Evolutionary conservation across 371 early-diverging fungal species (phyloP).

Genomic region (Globomyces sp.): DNA sequence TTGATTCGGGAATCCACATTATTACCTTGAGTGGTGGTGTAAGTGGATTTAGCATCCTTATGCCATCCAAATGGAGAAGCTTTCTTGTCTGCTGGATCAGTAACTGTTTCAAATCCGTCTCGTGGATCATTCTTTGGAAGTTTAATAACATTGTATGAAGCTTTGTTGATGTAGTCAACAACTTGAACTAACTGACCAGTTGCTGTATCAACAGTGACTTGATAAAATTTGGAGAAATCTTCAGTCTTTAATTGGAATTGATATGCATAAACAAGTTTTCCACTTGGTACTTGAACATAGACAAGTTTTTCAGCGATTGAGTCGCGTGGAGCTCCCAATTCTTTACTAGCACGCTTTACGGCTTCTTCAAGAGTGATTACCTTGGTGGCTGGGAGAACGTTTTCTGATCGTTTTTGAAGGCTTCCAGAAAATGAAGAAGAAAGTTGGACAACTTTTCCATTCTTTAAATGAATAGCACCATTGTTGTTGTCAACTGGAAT

Average conservation of each 20-base stretch:
- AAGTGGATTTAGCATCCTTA: constrained; percentile 16
- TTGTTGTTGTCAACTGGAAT: constrained; percentile 35
- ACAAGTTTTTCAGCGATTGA: constrained; percentile 7
- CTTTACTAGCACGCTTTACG: constrained; percentile 15
- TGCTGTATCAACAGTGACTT: constrained; percentile 21
- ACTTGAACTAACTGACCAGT: constrained; percentile 25
- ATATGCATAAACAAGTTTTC: constrained; percentile 13
- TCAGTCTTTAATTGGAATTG: constrained; percentile 24
- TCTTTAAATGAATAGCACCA: constrained; percentile 30
- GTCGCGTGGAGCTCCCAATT: constrained; percentile 13
- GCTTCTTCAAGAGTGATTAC: constrained; percentile 16
- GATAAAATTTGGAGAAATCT: constrained; percentile 14
- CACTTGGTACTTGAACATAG: constrained; percentile 21
- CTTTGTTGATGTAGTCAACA: constrained; percentile 21
- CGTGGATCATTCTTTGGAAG: constrained; percentile 21
- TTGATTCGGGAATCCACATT: constrained; percentile 29
- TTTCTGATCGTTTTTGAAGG: not conserved
- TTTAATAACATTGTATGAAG: constrained; percentile 26
- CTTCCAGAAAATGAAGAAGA: constrained; percentile 65
- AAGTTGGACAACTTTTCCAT: constrained; percentile 68
- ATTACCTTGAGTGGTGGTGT: constrained; percentile 30
- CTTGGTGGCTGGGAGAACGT: not conserved
- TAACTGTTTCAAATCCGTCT: constrained; percentile 19
- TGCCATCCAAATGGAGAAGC: constrained; percentile 47
- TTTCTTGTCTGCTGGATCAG: constrained; percentile 17